A percentile compares a stretch with the other conserved stretches of the same genome.
Evolutionary conservation across 495 filamentous ascomycete genomes (phyloP).

Genomic region (Glonium stellatum): DNA sequence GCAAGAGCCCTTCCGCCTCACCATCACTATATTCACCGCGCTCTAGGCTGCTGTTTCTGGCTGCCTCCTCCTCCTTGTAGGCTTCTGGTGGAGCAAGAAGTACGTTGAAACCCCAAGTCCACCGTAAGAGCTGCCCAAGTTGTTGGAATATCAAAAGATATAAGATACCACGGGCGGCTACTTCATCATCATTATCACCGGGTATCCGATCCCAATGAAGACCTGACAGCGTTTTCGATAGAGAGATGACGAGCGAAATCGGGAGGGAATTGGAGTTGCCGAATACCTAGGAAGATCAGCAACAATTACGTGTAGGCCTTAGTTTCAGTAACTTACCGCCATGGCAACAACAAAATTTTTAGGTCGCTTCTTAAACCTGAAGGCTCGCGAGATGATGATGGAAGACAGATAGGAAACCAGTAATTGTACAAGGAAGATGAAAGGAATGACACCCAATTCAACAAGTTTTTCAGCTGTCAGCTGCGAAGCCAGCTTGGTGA

Average conservation of each 20-base stretch:
- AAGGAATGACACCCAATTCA: constrained; percentile 85
- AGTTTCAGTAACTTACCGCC: constrained; percentile 53
- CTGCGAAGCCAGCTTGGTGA: constrained; percentile 95
- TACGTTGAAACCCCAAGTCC: constrained; percentile 97
- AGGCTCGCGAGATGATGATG: constrained; percentile 58
- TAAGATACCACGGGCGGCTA: constrained; percentile 85
- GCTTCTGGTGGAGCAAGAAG: constrained; percentile 73
- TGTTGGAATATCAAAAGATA: constrained; percentile 98
- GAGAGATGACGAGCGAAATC: constrained; percentile 84
- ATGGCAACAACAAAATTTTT: constrained; percentile 94
- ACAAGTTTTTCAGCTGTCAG: constrained; percentile 81
- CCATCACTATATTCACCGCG: constrained; percentile 65
- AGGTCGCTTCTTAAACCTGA: constrained; percentile 72
- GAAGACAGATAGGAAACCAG: constrained; percentile 74
- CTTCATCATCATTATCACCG: constrained; percentile 90
- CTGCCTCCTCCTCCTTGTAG: constrained; percentile 53
- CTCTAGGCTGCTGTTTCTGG: constrained; percentile 46
- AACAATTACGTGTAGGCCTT: background rate
- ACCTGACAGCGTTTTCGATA: constrained; percentile 83
- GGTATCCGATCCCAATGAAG: constrained; percentile 88
- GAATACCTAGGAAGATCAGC: constrained; percentile 55
- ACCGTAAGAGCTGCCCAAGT: constrained; percentile 86
- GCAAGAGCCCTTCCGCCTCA: constrained; percentile 26
- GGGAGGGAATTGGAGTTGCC: constrained; percentile 98
- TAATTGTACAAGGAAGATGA: constrained; percentile 86